Percentiles rank a stretch among this genome's conserved stretches.
These are phyloP conservation scores for Fusarium sp. DNA, from an alignment of 2,329 filamentous ascomycete genomes.

Conservation along the genomic window DNA sequence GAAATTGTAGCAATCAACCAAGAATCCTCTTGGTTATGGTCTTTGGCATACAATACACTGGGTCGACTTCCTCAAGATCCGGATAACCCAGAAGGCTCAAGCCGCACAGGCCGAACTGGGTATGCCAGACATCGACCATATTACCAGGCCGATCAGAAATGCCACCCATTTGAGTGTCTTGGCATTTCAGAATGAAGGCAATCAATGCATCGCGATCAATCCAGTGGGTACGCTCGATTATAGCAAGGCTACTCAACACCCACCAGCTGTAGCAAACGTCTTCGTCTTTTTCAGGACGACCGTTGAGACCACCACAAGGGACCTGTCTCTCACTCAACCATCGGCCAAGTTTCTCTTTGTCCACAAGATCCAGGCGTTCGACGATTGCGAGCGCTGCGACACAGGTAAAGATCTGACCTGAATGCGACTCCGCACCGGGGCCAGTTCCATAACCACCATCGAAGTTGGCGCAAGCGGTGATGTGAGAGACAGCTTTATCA, in stretches of 20 bases:
- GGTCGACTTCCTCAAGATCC: constrained; percentile 83
- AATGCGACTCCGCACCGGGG: constrained; percentile 93
- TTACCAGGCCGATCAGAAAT: constrained; percentile 91
- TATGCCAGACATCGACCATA: constrained; percentile 98
- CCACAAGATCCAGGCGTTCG: constrained; percentile 81
- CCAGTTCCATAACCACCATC: constrained; percentile 93
- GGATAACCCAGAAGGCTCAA: constrained; percentile 85
- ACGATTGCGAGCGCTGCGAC: constrained; percentile 88
- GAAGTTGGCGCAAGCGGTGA: constrained; percentile 88
- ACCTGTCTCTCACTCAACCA: constrained; percentile 97
- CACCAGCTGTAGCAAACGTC: constrained; percentile 99
- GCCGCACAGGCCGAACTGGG: constrained; percentile 87
- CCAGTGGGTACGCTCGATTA: constrained; percentile 91
- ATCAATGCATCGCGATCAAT: constrained; percentile 86
- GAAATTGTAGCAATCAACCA: constrained; percentile 47
- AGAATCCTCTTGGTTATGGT: constrained; percentile 71
- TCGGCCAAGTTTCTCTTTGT: constrained; percentile 82
- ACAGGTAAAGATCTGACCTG: constrained; percentile 96
- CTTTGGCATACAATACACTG: constrained; percentile 87
- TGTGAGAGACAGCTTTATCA: constrained; percentile 80
- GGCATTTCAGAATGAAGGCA: constrained; percentile 86
- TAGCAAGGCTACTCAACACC: constrained; percentile 91
- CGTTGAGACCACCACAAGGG: constrained; percentile 88
- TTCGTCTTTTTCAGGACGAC: constrained; percentile 92
- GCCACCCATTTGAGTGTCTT: constrained; percentile 86